A percentile compares a stretch with the other conserved stretches of the same genome.
Conservation (phyloP, 495 filamentous ascomycete species). For the Podospora pseudoanserina region DNA sequence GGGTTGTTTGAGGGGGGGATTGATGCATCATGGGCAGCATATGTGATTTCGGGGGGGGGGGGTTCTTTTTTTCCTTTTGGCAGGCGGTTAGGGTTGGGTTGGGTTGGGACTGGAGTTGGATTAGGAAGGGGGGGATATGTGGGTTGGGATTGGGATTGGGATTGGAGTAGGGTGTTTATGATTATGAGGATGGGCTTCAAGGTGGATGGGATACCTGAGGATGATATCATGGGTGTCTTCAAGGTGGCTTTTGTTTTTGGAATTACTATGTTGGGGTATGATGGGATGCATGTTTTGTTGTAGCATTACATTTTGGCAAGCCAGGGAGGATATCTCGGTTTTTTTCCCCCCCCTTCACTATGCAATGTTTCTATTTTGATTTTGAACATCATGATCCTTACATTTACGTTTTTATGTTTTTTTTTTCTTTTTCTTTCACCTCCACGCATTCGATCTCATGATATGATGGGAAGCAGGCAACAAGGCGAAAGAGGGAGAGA, state of each 20-base stretch:
- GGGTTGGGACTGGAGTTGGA: neutral
- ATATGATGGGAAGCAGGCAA: neutral
- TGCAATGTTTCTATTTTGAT: too few relatives aligned
- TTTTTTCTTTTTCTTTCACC: too few relatives aligned
- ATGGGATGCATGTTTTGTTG: too few relatives aligned
- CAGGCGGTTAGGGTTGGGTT: neutral
- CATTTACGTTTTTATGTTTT: too few relatives aligned
- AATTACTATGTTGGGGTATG: neutral
- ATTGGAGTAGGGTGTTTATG: neutral
- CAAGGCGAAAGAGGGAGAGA: neutral
- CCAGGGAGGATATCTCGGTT: neutral
- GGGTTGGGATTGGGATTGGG: neutral
- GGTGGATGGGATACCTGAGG: neutral
- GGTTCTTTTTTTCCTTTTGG: neutral
- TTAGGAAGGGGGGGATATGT: neutral
- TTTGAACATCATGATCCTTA: too few relatives aligned
- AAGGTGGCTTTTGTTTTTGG: neutral
- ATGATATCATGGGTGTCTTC: neutral
- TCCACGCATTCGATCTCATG: too few relatives aligned
- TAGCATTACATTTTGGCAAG: too few relatives aligned
- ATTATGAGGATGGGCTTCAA: neutral
- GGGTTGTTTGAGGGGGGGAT: constrained; percentile 24
- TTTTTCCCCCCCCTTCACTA: neutral
- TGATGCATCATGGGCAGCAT: constrained; percentile 11
- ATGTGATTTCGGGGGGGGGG: neutral